These are phyloP conservation scores for Hemileccinum rubropunctum DNA, from an alignment of 768 basidiomycete genomes.

Conservation along the genomic window DNA sequence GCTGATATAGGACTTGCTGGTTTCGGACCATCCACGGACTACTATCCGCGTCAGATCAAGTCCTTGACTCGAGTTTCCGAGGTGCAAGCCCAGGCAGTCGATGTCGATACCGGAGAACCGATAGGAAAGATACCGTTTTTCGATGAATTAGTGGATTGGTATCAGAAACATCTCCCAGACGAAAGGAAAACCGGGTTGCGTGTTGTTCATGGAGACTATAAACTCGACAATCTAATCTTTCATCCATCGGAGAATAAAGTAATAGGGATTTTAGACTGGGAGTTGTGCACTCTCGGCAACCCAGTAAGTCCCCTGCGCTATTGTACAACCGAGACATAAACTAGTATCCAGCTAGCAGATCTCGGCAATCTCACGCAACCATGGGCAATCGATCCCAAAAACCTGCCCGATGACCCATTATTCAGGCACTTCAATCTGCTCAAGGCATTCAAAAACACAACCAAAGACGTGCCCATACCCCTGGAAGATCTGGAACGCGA, in stretches of 20 bases:
- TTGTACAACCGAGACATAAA: not conserved
- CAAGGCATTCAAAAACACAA: constrained; percentile 62
- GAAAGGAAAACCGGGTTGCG: constrained; percentile 71
- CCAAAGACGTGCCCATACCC: constrained; percentile 55
- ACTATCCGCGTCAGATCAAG: constrained; percentile 93
- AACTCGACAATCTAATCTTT: constrained; percentile 96
- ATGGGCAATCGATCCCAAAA: constrained; percentile 58
- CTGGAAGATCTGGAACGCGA: constrained; percentile 77
- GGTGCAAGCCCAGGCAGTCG: constrained; percentile 69
- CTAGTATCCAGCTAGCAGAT: constrained; percentile 66
- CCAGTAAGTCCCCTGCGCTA: constrained; percentile 54
- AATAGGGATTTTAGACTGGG: constrained; percentile 97
- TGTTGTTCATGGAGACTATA: constrained; percentile 98
- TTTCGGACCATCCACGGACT: constrained; percentile 73
- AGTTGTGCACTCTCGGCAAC: constrained; percentile 91
- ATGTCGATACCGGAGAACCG: constrained; percentile 57
- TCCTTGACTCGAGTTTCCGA: constrained; percentile 78
- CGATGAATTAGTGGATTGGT: constrained; percentile 74
- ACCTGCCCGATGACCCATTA: constrained; percentile 31
- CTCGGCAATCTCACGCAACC: constrained; percentile 87
- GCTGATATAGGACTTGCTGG: constrained; percentile 59
- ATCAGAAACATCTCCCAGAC: constrained; percentile 68
- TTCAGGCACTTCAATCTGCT: constrained; percentile 30
- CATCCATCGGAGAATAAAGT: constrained; percentile 89
- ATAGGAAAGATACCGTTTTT: constrained; percentile 76